A percentile compares a stretch with the other conserved stretches of the same genome.
phyloP scores from a whole-genome alignment of 768 basidiomycete genomes.

The Serendipita sp. region DNA sequence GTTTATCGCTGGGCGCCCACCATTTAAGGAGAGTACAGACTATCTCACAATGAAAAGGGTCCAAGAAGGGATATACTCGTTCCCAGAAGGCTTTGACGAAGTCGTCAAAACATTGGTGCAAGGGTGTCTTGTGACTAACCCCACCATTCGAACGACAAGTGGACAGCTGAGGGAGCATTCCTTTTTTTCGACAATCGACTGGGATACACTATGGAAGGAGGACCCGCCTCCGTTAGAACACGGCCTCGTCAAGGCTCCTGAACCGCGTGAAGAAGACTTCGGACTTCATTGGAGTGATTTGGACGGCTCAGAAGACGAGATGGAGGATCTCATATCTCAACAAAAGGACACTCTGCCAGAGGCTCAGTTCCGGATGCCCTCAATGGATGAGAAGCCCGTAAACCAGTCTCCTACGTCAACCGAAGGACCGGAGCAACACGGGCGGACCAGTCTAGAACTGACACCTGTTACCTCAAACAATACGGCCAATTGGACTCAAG shows the following conservation, averaged over 20 bases:
- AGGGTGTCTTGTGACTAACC: neutral
- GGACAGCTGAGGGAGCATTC: slow-evolving; percentile 35
- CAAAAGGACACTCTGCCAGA: neutral
- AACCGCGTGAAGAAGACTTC: slow-evolving; percentile 6
- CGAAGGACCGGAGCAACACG: neutral
- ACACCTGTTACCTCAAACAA: neutral
- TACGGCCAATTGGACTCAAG: neutral
- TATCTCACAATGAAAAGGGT: slow-evolving; percentile 94
- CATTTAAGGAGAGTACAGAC: slow-evolving; percentile 81
- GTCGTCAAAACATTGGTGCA: neutral
- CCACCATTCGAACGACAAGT: slow-evolving; percentile 3
- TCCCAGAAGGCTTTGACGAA: slow-evolving; percentile 68
- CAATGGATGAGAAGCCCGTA: neutral
- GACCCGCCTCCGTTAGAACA: slow-evolving; percentile 40
- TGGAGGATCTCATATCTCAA: neutral
- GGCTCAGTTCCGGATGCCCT: neutral
- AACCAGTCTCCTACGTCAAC: neutral
- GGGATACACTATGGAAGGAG: slow-evolving; percentile 52
- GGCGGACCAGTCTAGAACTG: neutral
- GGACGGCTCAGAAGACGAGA: neutral
- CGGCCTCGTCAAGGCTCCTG: slow-evolving; percentile 35
- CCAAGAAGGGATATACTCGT: slow-evolving; percentile 69
- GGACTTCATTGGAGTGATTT: slow-evolving; percentile 1
- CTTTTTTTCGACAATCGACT: slow-evolving; percentile 43
- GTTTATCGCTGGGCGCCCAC: slow-evolving; percentile 79